Conservation (phyloP, 176 grass and related monocot genomes). For the Bolboschoenus planiculmis region DNA sequence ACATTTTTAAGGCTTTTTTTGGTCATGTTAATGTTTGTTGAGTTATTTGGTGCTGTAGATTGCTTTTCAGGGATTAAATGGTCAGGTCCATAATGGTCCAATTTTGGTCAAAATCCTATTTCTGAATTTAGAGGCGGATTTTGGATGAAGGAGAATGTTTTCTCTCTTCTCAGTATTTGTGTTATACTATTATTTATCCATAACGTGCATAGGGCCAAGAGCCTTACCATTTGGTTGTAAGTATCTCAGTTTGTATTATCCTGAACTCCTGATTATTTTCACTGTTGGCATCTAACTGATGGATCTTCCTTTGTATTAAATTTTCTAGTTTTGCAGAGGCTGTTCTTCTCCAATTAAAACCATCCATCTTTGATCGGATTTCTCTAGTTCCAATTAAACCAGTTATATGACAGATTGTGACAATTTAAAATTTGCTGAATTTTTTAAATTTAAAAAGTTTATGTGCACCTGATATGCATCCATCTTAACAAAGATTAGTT, state of each 20-base stretch:
- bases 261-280: neutral
- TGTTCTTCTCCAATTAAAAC: neutral
- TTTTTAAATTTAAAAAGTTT: neutral
- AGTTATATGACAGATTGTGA: neutral
- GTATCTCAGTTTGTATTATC: neutral
- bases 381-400: neutral
- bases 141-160: neutral
- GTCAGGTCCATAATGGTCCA: neutral
- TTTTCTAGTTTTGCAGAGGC: neutral
- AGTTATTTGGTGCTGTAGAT: neutral
- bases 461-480: neutral
- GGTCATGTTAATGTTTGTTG: neutral
- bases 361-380: neutral
- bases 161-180: neutral
- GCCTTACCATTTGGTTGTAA: neutral
- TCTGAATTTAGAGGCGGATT: neutral
- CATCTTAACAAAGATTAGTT: too few relatives aligned
- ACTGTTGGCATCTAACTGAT: neutral
- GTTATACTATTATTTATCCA: neutral
- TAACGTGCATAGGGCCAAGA: neutral
- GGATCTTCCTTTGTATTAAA: neutral
- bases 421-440: neutral
- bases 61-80: neutral
- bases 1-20: neutral
- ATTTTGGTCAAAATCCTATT: neutral